Evolutionary conservation across 768 basidiomycete genomes (phyloP).

Genomic region (Tulasnella sp.): DNA sequence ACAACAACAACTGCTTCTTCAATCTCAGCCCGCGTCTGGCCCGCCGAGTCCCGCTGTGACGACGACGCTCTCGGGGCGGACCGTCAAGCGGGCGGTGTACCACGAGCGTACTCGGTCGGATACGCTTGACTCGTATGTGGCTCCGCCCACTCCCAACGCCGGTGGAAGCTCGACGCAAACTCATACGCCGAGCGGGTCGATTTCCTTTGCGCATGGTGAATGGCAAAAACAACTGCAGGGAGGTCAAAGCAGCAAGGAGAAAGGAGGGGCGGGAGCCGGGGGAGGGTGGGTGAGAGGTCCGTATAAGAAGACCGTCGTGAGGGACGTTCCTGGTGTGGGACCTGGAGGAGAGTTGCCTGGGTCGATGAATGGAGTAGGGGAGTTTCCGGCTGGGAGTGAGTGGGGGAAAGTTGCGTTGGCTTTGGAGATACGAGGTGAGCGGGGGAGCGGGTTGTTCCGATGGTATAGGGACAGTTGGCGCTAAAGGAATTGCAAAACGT

Average conservation of each 20-base stretch:
- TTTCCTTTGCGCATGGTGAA: not conserved
- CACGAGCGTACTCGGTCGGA: not conserved
- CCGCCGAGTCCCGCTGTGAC: not conserved
- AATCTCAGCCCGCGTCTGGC: conserved; percentile 10
- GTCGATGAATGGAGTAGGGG: conserved; percentile 64
- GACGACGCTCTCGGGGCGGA: conserved; percentile 39
- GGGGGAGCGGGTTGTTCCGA: not conserved
- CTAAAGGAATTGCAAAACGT: not conserved
- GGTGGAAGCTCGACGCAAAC: not conserved
- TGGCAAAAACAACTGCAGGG: not conserved
- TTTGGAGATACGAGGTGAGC: conserved; percentile 63
- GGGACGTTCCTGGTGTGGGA: conserved; percentile 1
- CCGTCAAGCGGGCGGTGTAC: conserved; percentile 31
- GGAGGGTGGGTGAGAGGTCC: conserved; percentile 1
- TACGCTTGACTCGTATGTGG: not conserved
- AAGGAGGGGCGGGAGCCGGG: not conserved
- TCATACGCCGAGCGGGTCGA: not conserved
- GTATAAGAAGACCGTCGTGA: conserved; percentile 8
- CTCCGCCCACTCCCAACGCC: not conserved
- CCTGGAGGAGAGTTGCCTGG: conserved; percentile 57
- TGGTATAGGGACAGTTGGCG: too few species aligned
- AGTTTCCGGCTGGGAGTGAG: conserved; percentile 61
- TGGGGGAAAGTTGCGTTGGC: conserved; percentile 66
- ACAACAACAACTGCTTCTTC: conserved; percentile 31
- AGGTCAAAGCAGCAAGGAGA: not conserved